phyloP scores from a whole-genome alignment of 2,329 filamentous ascomycete genomes.

The Stagonosporopsis chrysanthemi region DNA sequence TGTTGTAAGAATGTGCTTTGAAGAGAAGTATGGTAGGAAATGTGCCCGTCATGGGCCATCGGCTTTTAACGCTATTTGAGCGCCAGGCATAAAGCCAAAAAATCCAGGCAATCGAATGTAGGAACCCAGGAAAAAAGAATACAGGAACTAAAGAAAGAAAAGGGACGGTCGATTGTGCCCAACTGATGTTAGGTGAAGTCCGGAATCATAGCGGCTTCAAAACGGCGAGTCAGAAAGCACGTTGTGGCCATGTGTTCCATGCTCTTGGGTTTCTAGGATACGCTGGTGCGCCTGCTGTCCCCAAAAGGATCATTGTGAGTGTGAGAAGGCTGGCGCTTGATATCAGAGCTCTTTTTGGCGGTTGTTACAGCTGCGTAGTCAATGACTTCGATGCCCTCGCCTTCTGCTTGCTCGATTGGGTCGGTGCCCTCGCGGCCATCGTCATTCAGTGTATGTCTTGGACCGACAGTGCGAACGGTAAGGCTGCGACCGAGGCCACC shows the following conservation, averaged over 20 bases:
- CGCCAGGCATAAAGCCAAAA: not conserved
- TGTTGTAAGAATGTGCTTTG: constrained; percentile 13
- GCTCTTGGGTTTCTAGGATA: not conserved
- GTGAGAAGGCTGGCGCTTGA: not conserved
- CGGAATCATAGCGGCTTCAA: not conserved
- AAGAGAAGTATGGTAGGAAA: constrained; percentile 7
- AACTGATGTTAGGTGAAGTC: not conserved
- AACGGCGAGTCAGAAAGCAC: not conserved
- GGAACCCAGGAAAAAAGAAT: no score
- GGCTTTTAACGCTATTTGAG: not conserved
- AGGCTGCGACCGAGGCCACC: constrained; percentile 31
- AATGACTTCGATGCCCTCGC: constrained; percentile 6
- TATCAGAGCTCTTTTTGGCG: not conserved
- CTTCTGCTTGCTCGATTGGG: constrained; percentile 5
- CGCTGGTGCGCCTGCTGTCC: constrained; percentile 12
- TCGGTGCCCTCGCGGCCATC: constrained; percentile 2
- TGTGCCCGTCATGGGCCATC: not conserved
- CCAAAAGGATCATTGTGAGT: constrained; percentile 10
- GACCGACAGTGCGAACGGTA: constrained; percentile 30
- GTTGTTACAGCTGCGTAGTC: constrained; percentile 11
- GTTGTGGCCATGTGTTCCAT: not conserved
- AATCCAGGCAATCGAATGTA: not conserved
- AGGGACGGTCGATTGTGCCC: not conserved
- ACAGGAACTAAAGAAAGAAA: not conserved
- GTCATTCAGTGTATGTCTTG: not conserved